Percentiles rank a stretch among this genome's conserved stretches.
Conservation (phyloP, 768 basidiomycete species). For the Suillus sp. region DNA sequence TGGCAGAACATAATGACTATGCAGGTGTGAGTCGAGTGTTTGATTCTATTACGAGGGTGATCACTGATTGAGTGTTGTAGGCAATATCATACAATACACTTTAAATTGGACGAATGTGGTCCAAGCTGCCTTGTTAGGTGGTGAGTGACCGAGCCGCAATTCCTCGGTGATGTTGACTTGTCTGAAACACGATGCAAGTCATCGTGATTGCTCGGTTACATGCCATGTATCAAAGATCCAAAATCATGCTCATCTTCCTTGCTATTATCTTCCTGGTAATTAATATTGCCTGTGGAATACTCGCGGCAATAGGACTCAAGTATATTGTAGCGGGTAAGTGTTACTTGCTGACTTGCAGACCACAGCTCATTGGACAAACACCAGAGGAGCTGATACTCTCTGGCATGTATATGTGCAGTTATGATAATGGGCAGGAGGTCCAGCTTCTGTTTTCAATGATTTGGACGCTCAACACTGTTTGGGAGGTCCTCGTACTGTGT, state of each 20-base stretch:
- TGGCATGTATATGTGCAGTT: not conserved
- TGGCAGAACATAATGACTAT: not conserved
- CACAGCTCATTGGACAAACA: not conserved
- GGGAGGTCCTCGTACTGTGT: too few relatives aligned
- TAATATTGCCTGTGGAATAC: not conserved
- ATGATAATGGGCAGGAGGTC: too few relatives aligned
- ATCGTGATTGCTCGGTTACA: not conserved
- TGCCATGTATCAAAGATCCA: slow-evolving; percentile 1
- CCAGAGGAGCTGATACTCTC: not conserved
- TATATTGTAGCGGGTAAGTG: not conserved
- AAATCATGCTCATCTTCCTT: too few relatives aligned
- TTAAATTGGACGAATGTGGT: accelerated
- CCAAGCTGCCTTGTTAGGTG: accelerated
- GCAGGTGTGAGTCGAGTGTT: not conserved
- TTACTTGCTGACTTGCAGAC: not conserved
- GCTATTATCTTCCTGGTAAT: not conserved
- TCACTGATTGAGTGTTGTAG: not conserved
- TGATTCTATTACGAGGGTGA: not conserved
- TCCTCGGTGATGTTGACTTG: not conserved
- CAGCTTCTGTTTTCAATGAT: too few relatives aligned
- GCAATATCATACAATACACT: not conserved
- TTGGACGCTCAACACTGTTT: too few relatives aligned
- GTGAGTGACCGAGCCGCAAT: not conserved
- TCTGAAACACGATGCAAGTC: not conserved
- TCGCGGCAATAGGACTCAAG: not conserved